A percentile compares a stretch with the other conserved stretches of the same genome.
phyloP scores from a whole-genome alignment of 257 asterid genomes.

The Vinca minor region DNA sequence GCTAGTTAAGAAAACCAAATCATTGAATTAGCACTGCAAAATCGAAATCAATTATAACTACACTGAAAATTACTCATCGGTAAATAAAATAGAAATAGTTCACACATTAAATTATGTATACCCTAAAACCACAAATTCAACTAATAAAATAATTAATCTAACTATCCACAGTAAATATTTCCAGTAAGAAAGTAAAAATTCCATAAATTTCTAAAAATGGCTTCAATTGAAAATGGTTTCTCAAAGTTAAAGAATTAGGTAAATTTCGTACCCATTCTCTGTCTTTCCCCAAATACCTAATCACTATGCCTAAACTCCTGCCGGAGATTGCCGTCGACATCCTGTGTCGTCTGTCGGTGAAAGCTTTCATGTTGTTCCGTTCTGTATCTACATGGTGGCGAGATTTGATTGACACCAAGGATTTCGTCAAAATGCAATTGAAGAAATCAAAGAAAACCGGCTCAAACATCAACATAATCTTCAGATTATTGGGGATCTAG shows the following conservation, averaged over 20 bases:
- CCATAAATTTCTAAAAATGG: too few species aligned
- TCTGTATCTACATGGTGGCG: conserved; percentile 45
- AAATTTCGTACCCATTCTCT: too few species aligned
- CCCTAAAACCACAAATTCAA: neutral
- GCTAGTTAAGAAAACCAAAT: neutral
- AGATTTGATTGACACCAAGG: conserved; percentile 33
- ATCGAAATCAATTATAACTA: neutral
- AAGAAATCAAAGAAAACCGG: conserved; percentile 17
- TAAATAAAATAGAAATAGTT: neutral
- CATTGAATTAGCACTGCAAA: neutral
- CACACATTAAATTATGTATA: neutral
- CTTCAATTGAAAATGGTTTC: too few species aligned
- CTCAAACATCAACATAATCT: conserved; percentile 31
- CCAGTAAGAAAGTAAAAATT: neutral
- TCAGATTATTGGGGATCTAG: conserved; percentile 27
- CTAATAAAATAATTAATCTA: neutral
- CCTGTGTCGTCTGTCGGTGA: conserved; percentile 47
- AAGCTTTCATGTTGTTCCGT: conserved; percentile 40
- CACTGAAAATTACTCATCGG: neutral
- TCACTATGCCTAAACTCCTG: conserved; percentile 20
- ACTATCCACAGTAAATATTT: neutral
- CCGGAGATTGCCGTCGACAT: conserved; percentile 39
- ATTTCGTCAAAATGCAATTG: conserved; percentile 39
- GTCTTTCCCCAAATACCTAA: too few species aligned
- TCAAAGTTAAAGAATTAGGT: too few species aligned